These are phyloP conservation scores for Phytophthora palmivora DNA, from an alignment of 352 stramenopile species.

Conservation along the genomic window DNA sequence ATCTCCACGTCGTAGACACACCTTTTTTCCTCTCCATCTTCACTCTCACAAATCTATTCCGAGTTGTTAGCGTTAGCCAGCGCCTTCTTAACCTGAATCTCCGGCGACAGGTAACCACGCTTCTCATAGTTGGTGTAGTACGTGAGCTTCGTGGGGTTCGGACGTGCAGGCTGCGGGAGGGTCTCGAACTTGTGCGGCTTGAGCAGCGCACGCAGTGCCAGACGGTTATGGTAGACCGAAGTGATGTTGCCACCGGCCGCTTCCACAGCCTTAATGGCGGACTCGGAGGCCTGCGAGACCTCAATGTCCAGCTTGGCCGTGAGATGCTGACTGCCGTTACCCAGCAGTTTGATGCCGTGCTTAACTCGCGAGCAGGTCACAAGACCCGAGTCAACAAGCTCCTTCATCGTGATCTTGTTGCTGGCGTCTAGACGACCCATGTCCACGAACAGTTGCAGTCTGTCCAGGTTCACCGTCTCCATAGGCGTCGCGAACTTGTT, in stretches of 20 bases:
- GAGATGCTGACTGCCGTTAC: constrained; percentile 86
- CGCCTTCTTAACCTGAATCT: constrained; percentile 95
- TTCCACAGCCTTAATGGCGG: constrained; percentile 96
- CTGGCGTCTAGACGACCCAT: constrained; percentile 94
- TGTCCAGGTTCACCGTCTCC: constrained; percentile 94
- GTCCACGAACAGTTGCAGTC: constrained; percentile 96
- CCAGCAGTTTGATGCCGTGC: constrained; percentile 96
- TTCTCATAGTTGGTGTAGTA: constrained; percentile 98
- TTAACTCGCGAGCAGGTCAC: constrained; percentile 93
- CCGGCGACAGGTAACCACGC: constrained; percentile 96
- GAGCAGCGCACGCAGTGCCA: constrained; percentile 94
- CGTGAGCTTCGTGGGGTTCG: constrained; percentile 95
- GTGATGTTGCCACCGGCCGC: constrained; percentile 93
- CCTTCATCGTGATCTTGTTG: constrained; percentile 94
- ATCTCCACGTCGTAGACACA: constrained; percentile 8
- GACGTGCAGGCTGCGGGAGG: constrained; percentile 93
- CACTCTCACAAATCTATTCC: constrained; percentile 46
- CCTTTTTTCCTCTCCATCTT: constrained; percentile 15
- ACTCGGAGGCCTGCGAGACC: constrained; percentile 93
- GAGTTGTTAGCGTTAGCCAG: constrained; percentile 49
- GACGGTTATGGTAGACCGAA: constrained; percentile 97
- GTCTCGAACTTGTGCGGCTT: constrained; percentile 97
- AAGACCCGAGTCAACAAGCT: constrained; percentile 87
- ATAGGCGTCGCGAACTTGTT: constrained; percentile 92
- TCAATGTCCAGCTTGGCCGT: constrained; percentile 94